phyloP scores from a whole-genome alignment of 176 grass and related monocot genomes.

The Triticum monococcum region DNA sequence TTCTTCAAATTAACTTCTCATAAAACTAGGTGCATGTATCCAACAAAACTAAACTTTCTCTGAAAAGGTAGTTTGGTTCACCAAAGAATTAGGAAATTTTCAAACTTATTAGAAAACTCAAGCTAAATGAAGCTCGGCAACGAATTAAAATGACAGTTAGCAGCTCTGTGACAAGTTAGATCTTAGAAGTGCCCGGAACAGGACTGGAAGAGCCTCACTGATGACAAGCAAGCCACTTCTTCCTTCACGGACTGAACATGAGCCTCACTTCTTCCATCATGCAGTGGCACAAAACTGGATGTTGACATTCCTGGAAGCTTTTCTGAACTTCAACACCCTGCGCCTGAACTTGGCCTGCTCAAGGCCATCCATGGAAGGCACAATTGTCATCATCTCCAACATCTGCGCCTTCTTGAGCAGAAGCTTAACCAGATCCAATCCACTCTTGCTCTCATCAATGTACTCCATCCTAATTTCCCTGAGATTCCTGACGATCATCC shows the following conservation, averaged over 20 bases:
- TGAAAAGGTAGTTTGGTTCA: neutral
- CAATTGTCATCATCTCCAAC: constrained; percentile 51
- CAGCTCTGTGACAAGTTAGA: neutral
- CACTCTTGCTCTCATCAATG: constrained; percentile 59
- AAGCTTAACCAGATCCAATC: constrained; percentile 55
- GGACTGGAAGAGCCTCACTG: neutral
- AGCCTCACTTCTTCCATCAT: constrained; percentile 33
- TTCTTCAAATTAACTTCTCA: neutral
- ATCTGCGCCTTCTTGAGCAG: constrained; percentile 42
- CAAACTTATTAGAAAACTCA: neutral
- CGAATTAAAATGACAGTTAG: constrained; percentile 3
- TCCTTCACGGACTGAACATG: constrained; percentile 2
- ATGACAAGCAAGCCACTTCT: neutral
- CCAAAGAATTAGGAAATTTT: neutral
- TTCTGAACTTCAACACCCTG: constrained; percentile 50
- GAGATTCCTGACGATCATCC: constrained; percentile 31
- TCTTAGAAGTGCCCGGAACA: neutral
- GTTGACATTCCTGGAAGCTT: constrained; percentile 28
- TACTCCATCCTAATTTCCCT: constrained; percentile 48
- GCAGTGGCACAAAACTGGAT: constrained; percentile 33
- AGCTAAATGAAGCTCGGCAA: constrained; percentile 4
- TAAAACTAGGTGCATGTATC: neutral
- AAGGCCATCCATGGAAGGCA: constrained; percentile 63
- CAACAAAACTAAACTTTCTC: neutral
- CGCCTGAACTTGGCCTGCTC: constrained; percentile 54